A percentile compares a stretch with the other conserved stretches of the same genome.
phyloP scores from a whole-genome alignment of 202 grass and related monocot genomes.

The Elaeis oleifera region DNA sequence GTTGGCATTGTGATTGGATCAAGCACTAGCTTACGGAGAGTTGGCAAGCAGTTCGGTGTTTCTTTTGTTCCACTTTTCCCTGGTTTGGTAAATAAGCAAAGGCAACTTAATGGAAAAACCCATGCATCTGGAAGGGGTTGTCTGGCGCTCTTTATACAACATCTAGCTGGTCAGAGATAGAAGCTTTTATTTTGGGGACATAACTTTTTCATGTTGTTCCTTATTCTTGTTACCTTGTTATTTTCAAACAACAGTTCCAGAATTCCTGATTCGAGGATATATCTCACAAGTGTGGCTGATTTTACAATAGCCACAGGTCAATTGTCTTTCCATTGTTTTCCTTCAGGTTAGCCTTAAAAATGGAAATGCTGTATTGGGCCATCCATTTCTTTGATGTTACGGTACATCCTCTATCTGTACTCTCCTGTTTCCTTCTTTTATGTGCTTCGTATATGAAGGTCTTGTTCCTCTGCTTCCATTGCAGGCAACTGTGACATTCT shows the following conservation, averaged over 20 bases:
- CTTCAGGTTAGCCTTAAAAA: too few relatives aligned
- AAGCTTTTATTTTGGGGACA: slow-evolving; percentile 64
- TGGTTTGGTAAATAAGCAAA: slow-evolving; percentile 74
- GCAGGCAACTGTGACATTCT: too few relatives aligned
- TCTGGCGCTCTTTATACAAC: slow-evolving; percentile 72
- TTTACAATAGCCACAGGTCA: slow-evolving; percentile 75
- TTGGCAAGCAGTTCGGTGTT: slow-evolving; percentile 72
- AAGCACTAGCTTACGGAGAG: slow-evolving; percentile 55
- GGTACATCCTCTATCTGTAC: too few relatives aligned
- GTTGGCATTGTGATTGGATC: slow-evolving; percentile 77
- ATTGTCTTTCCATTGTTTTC: slow-evolving; percentile 6
- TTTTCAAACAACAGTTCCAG: slow-evolving; percentile 20
- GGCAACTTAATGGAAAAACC: slow-evolving; percentile 26
- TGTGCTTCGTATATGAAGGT: too few relatives aligned
- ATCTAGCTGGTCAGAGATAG: slow-evolving; percentile 83
- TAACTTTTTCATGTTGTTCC: slow-evolving; percentile 2
- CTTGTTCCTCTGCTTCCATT: too few relatives aligned
- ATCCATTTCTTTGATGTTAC: too few relatives aligned
- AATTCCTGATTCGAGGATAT: slow-evolving; percentile 35
- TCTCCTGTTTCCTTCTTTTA: too few relatives aligned
- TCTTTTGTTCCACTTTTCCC: slow-evolving; percentile 62
- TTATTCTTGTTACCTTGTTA: too few relatives aligned
- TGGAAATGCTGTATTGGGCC: too few relatives aligned
- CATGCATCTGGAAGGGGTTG: slow-evolving; percentile 36
- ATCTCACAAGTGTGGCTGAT: slow-evolving; percentile 41